Conservation (phyloP, 2,329 filamentous ascomycete genomes). For the Colletotrichum tropicale region DNA sequence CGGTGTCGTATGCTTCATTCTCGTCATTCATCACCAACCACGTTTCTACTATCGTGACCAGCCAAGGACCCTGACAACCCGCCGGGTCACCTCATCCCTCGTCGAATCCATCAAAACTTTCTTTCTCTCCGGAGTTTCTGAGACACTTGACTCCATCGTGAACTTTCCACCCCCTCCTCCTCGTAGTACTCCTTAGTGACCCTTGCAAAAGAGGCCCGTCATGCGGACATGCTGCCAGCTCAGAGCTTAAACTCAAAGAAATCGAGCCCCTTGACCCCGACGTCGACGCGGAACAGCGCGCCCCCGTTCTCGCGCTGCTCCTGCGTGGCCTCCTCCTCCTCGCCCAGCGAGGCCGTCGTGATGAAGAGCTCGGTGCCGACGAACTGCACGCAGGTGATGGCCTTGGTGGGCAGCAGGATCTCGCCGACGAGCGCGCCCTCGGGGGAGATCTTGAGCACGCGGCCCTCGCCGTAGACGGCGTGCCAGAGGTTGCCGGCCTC, state of each 20-base stretch:
- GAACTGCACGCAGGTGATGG: slow-evolving; percentile 83
- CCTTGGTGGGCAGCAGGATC: slow-evolving; percentile 76
- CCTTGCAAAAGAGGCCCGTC: neutral
- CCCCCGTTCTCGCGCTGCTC: slow-evolving; percentile 68
- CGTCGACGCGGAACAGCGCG: slow-evolving; percentile 76
- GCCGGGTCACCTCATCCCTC: neutral
- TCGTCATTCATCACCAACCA: neutral
- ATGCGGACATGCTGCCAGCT: neutral
- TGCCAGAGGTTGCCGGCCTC: slow-evolving; percentile 88
- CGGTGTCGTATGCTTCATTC: slow-evolving; percentile 8
- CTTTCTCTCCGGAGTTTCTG: neutral
- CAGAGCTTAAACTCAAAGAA: slow-evolving; percentile 67
- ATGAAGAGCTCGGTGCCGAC: slow-evolving; percentile 78
- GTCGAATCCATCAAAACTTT: neutral
- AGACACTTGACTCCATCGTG: neutral
- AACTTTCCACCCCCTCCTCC: neutral
- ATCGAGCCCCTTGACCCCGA: slow-evolving; percentile 70
- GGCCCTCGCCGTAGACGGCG: slow-evolving; percentile 79
- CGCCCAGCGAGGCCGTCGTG: slow-evolving; percentile 74
- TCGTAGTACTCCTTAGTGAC: neutral
- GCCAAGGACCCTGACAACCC: neutral
- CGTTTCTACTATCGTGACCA: neutral
- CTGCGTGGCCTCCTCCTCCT: slow-evolving; percentile 65
- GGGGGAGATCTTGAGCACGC: slow-evolving; percentile 76
- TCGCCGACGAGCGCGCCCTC: slow-evolving; percentile 75